Evolutionary conservation across 495 filamentous ascomycete species (phyloP), one percentile per base, ranked within the genome.

Genomic region (Niebla homalea): DNA sequence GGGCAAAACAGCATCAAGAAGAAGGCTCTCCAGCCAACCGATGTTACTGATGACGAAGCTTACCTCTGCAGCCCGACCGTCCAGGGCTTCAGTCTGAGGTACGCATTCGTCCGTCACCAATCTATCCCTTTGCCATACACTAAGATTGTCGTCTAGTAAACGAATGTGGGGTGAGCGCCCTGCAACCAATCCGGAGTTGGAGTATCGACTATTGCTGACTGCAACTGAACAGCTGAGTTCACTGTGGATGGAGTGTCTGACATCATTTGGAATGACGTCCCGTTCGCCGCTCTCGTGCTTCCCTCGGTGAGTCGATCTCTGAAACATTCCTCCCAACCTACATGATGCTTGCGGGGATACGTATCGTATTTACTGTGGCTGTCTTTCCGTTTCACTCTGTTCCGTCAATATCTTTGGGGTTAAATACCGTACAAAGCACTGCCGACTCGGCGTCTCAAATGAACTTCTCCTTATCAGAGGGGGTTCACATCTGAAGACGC

Each of bases 11-110:
- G 46, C 32, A 29, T 52, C 19, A 37, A 41, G 48, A 52, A 38
- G 20, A 56, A 49, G 20, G 41, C 43, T 15, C 49, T 61, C 6
- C 45, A 62, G 44, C 32, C 39, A 5, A 22, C 37, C 29, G 55
- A 60, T 23, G 43, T 62, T 44, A 59, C 51, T 20, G 59, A 63
- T 21, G 59, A 59, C 3, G 51, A 64, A 20, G 49, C 56, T 8
- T 36, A 57, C 18, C 54, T 62, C 25, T 65, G 60, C 25, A 58
- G 54, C 20, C 59, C 55, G 18, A 65, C 60, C 20, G 56, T 62
- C 19, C 53, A 61, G n/a, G 63, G 62, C 10, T 65, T 60, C 20
- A 55, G 52, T 36, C 20, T 60, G 3, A 54, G 29, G 29, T 32
- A 7, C 5, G 29, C 7, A 32, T 32, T 7, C 29, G 10, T 8